Percentiles rank a stretch among this genome's conserved stretches.
phyloP scores from a whole-genome alignment of 2,329 filamentous ascomycete species.

The Aplosporella prunicola region DNA sequence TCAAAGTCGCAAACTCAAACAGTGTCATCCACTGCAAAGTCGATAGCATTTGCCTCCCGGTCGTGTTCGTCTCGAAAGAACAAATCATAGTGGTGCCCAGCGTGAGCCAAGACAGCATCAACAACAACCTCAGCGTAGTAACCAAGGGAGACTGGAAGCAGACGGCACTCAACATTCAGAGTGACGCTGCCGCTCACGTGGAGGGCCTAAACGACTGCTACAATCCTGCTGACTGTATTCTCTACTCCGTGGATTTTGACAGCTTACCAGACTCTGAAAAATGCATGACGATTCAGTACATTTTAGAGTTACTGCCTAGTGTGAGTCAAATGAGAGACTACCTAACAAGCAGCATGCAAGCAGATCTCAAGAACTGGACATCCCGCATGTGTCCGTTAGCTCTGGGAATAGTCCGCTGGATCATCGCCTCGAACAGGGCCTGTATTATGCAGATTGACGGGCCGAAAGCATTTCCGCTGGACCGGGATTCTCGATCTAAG shows the following conservation, averaged over 20 bases:
- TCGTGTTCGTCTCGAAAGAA: no score
- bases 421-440: slow-evolving; percentile 80
- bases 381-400: slow-evolving; percentile 55
- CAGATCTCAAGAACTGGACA: slow-evolving; percentile 41
- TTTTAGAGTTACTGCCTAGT: slow-evolving; percentile 52
- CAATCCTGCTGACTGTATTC: slow-evolving; percentile 25
- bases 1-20: slow-evolving; percentile 17
- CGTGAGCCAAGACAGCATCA: no score
- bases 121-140: no score
- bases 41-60: no score
- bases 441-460: slow-evolving; percentile 69
- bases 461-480: slow-evolving; percentile 11
- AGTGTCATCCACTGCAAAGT: slow-evolving; percentile 1
- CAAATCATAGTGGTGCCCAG: no score
- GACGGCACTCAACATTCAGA: no score
- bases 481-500: neutral
- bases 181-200: no score
- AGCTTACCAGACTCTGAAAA: slow-evolving; percentile 39
- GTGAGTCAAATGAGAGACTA: slow-evolving; percentile 49
- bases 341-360: slow-evolving; percentile 29
- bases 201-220: no score
- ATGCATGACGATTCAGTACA: slow-evolving; percentile 39
- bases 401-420: slow-evolving; percentile 68
- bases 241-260: slow-evolving; percentile 52
- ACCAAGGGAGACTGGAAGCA: no score